Evolutionary conservation across 148 eudicot species (phyloP).

Genomic region (Silene latifolia): DNA sequence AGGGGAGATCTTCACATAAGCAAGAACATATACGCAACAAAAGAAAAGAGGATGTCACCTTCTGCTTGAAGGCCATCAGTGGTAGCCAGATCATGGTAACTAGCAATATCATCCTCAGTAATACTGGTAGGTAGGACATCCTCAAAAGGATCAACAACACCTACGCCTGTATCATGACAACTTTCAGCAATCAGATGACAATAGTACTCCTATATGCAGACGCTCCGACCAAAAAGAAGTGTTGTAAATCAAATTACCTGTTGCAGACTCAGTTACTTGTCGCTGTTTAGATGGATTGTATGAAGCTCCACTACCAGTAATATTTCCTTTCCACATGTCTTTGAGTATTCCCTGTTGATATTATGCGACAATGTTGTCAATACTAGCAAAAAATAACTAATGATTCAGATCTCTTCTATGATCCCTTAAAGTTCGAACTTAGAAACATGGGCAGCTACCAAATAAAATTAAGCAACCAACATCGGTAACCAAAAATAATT

Average conservation of each 20-base stretch:
- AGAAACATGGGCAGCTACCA: background rate
- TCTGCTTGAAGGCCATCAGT: constrained; percentile 28
- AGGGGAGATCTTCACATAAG: background rate
- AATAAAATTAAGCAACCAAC: background rate
- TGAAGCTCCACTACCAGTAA: constrained; percentile 55
- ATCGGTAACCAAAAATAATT: background rate
- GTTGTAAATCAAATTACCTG: constrained; percentile 41
- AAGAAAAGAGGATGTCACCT: constrained; percentile 28
- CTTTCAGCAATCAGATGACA: constrained; percentile 8
- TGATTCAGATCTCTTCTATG: background rate
- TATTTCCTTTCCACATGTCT: constrained; percentile 82
- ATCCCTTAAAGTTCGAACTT: background rate
- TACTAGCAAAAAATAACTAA: background rate
- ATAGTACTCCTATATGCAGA: background rate
- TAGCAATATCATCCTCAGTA: constrained; percentile 36
- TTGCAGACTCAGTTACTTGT: constrained; percentile 39
- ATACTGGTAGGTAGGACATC: constrained; percentile 29
- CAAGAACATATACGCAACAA: background rate
- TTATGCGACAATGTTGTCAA: constrained; percentile 6
- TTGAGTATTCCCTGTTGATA: constrained; percentile 50
- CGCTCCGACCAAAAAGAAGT: constrained; percentile 4
- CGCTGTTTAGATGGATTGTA: constrained; percentile 52
- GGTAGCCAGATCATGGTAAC: constrained; percentile 23
- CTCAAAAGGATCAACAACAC: constrained; percentile 31
- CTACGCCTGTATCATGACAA: constrained; percentile 29